phyloP scores from a whole-genome alignment of 306 rosid species.

The Sophora flavescens region DNA sequence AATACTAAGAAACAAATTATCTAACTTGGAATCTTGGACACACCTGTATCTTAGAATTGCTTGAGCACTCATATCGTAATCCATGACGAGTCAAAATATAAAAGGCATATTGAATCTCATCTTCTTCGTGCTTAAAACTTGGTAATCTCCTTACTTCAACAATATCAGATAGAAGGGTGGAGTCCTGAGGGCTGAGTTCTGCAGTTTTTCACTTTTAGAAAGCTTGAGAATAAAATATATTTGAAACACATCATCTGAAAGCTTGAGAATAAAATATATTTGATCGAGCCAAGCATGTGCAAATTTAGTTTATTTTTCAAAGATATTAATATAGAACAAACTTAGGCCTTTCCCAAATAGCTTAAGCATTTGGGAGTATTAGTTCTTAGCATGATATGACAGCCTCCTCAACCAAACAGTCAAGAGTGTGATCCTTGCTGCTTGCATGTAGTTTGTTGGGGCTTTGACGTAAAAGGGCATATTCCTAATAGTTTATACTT shows the following conservation, averaged over 20 bases:
- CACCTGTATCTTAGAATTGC: constrained; percentile 67
- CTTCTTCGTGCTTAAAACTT: constrained; percentile 67
- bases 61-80: constrained; percentile 86
- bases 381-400: constrained; percentile 26
- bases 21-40: too few relatives aligned
- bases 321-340: constrained; percentile 24
- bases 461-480: constrained; percentile 1
- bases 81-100: constrained; percentile 80
- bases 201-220: constrained; percentile 36
- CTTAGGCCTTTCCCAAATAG: constrained; percentile 5
- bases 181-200: constrained; percentile 57
- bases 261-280: constrained; percentile 33
- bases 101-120: constrained; percentile 70
- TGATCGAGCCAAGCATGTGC: constrained; percentile 37
- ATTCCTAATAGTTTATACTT: constrained; percentile 5
- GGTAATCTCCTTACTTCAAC: constrained; percentile 72
- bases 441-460: neutral
- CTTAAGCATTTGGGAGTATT: constrained; percentile 15
- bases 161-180: constrained; percentile 65
- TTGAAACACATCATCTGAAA: constrained; percentile 32
- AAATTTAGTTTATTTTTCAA: neutral
- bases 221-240: constrained; percentile 35
- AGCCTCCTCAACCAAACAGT: constrained; percentile 1
- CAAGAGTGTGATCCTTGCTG: constrained; percentile 12
- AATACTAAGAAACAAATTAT: constrained; percentile 21